phyloP scores from a whole-genome alignment of 2,329 filamentous ascomycete genomes.

The Alternaria triticina region DNA sequence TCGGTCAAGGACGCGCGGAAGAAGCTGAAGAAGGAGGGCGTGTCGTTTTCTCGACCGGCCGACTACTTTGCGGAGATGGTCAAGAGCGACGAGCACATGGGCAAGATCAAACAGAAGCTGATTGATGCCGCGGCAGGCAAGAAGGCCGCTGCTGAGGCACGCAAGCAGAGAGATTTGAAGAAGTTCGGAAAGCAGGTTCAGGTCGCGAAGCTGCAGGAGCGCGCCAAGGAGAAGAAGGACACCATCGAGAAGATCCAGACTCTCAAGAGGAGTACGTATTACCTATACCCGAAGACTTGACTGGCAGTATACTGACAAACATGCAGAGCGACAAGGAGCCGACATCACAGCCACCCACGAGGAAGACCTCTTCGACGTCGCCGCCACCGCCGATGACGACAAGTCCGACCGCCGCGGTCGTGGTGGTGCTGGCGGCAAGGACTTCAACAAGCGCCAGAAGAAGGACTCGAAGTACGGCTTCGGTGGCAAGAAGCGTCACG shows the following conservation, averaged over 20 bases:
- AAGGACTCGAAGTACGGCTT: slow-evolving; percentile 95
- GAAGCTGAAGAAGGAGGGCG: slow-evolving; percentile 79
- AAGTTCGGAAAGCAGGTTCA: slow-evolving; percentile 99
- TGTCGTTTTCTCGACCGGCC: slow-evolving; percentile 84
- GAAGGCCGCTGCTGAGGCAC: slow-evolving; percentile 89
- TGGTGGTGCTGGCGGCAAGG: slow-evolving; percentile 32
- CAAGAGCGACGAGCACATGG: slow-evolving; percentile 98
- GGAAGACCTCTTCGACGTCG: slow-evolving; percentile 89
- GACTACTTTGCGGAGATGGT: slow-evolving; percentile 99
- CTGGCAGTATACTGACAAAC: slow-evolving; percentile 25
- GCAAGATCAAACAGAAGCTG: slow-evolving; percentile 90
- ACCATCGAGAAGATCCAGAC: slow-evolving; percentile 94
- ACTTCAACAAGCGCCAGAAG: slow-evolving; percentile 81
- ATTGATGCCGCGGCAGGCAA: slow-evolving; percentile 90
- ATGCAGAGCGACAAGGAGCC: slow-evolving; percentile 79
- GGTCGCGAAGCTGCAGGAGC: slow-evolving; percentile 92
- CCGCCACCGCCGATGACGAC: slow-evolving; percentile 62
- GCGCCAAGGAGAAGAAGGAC: slow-evolving; percentile 88
- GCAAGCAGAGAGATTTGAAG: slow-evolving; percentile 92
- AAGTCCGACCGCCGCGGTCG: slow-evolving; percentile 52
- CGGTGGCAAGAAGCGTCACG: slow-evolving; percentile 90
- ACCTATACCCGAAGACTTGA: neutral
- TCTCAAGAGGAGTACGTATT: slow-evolving; percentile 86
- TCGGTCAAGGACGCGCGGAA: slow-evolving; percentile 75
- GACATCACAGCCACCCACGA: slow-evolving; percentile 72